Percentiles rank a stretch among this genome's conserved stretches.
Evolutionary conservation across 331 rosid species (phyloP).

Genomic region (Prunus yedoensis): DNA sequence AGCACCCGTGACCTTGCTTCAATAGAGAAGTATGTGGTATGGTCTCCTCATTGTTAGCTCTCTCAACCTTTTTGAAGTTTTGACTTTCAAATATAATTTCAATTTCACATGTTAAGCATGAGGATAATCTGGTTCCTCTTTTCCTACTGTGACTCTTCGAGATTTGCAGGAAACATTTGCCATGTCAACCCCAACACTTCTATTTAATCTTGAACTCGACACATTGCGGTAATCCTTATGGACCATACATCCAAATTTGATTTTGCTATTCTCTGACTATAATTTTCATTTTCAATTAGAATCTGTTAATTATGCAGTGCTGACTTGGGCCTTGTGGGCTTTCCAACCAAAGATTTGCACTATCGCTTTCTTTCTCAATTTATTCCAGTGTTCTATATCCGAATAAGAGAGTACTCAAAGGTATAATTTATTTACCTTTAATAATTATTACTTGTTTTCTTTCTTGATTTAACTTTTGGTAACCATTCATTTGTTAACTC

Average conservation of each 20-base stretch:
- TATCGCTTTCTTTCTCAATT: slow-evolving; percentile 96
- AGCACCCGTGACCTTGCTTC: slow-evolving; percentile 87
- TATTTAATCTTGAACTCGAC: slow-evolving; percentile 93
- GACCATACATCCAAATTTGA: slow-evolving; percentile 18
- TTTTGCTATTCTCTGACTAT: slow-evolving; percentile 18
- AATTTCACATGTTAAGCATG: not conserved
- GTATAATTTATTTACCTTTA: slow-evolving; percentile 32
- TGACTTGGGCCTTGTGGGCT: slow-evolving; percentile 92
- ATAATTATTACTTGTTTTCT: slow-evolving; percentile 11
- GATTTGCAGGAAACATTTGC: slow-evolving; percentile 84
- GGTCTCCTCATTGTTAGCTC: slow-evolving; percentile 41
- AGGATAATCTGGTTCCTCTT: not conserved
- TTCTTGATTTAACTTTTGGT: slow-evolving; percentile 7
- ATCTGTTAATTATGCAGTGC: slow-evolving; percentile 69
- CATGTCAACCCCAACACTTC: slow-evolving; percentile 62
- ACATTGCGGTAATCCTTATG: slow-evolving; percentile 66
- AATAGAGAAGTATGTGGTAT: slow-evolving; percentile 97
- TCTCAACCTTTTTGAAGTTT: slow-evolving; percentile 11
- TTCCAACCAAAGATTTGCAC: slow-evolving; percentile 88
- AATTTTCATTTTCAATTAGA: slow-evolving; percentile 27
- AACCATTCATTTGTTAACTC: slow-evolving; percentile 28
- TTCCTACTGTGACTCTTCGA: slow-evolving; percentile 23
- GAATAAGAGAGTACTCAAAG: slow-evolving; percentile 92
- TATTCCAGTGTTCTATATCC: slow-evolving; percentile 83
- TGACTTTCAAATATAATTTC: slow-evolving; percentile 18